Evolutionary conservation across 108 stramenopile genomes (phyloP).

Genomic region (Conticribra guillardii): DNA sequence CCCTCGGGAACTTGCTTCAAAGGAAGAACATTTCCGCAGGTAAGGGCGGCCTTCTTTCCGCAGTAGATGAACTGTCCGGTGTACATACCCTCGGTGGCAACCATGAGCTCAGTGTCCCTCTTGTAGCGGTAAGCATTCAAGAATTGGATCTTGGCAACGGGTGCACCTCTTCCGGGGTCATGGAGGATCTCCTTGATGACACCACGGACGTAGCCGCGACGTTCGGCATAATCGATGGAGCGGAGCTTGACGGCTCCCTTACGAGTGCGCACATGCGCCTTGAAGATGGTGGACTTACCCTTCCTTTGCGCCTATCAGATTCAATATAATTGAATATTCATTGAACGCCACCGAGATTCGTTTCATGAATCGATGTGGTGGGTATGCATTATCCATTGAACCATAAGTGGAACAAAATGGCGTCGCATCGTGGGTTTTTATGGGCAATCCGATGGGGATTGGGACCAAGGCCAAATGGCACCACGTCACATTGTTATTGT

Average conservation of each 20-base stretch:
- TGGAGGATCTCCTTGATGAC: conserved; percentile 99
- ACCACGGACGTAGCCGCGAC: conserved; percentile 98
- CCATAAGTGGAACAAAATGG: conserved; percentile 38
- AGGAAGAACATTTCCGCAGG: conserved; percentile 97
- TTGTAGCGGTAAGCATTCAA: conserved; percentile 97
- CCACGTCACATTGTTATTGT: conserved; percentile 21
- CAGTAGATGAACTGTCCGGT: conserved; percentile 99
- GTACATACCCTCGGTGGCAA: conserved; percentile 99
- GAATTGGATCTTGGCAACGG: conserved; percentile 98
- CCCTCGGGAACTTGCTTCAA: conserved; percentile 96
- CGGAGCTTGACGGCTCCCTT: conserved; percentile 99
- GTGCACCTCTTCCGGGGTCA: conserved; percentile 98
- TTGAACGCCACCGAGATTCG: conserved; percentile 20
- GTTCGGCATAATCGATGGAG: conserved; percentile 96
- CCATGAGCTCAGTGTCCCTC: conserved; percentile 92
- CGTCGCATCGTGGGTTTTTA: conserved; percentile 42
- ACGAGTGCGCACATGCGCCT: conserved; percentile 94
- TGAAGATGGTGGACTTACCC: conserved; percentile 98
- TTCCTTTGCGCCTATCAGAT: conserved; percentile 86
- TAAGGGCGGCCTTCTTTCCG: conserved; percentile 97
- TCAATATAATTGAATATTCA: neutral
- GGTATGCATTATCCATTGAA: conserved; percentile 50
- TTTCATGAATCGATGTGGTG: conserved; percentile 33
- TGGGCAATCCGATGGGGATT: neutral
- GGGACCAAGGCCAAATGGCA: conserved; percentile 1